Evolutionary conservation across 495 filamentous ascomycete genomes (phyloP), one percentile per base, ranked within the genome.

Genomic region (Aspergillus leporis): DNA sequence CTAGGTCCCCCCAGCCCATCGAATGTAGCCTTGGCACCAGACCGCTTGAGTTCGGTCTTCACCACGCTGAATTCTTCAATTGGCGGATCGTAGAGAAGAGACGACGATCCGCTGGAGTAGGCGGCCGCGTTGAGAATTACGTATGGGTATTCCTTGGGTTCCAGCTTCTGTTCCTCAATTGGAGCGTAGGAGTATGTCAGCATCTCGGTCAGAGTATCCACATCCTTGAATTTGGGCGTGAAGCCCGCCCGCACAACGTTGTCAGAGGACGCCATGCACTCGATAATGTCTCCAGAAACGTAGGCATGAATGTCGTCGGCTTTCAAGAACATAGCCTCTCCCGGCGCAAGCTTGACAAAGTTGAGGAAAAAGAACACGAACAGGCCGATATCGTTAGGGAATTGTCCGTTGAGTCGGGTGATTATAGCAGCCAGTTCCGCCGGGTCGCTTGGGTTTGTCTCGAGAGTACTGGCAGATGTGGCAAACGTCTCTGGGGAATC

Each of bases 301-400:
- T 98, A 98, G 19, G 94, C 94, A 69, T 98, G 94, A 60, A 97
- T 96, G 64, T 97, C 94, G 66, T 98, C 91, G 16, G 94, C 94
- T 65, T 90, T 90, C 22, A 98, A 78, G 76, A 97, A 98, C 81
- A 98, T 92, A 16, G 93, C 94, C 72, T 98, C 93, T 32, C 94
- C 94, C 9, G 92, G 83, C 18, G 87, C 77, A 13, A 98, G 79
- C 62, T 83, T 85, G 65, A 93, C 85, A 63, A 90, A 91, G 77
- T 93, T 93, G 51, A 92, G 81, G 75, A 92, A 89, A 76, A 93
- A 91, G 55, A 88, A 79, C 13, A 91, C 87, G 64, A 93, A 92
- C 8, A 89, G 73, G 4, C 90, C 90, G 61, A 92, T 85, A 55
- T 93, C 90, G 36, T 80, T 78, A 6, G 90, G 89, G 66, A 92